Conservation (phyloP, 768 basidiomycete genomes). For the Xerocomellus chrysenteron region DNA sequence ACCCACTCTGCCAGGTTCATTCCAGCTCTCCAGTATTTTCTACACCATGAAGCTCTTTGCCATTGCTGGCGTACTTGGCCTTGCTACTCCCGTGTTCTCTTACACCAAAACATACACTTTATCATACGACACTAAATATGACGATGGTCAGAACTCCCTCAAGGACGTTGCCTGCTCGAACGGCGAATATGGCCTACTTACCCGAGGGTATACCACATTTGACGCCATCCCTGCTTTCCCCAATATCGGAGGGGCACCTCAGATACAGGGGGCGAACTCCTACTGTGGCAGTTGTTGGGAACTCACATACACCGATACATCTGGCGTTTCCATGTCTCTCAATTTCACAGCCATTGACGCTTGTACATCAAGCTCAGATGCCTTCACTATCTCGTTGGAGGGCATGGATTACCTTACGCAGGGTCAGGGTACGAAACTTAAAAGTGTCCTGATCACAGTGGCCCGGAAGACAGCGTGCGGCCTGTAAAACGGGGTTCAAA, state of each 20-base stretch:
- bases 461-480: conserved; percentile 18
- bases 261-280: conserved; percentile 50
- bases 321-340: conserved; percentile 37
- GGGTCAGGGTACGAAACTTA: conserved; percentile 28
- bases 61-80: neutral
- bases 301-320: conserved; percentile 42
- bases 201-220: neutral
- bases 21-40: neutral
- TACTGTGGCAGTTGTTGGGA: conserved; percentile 63
- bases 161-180: conserved; percentile 48
- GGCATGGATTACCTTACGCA: conserved; percentile 38
- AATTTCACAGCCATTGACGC: conserved; percentile 54
- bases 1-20: neutral
- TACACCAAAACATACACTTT: conserved; percentile 20
- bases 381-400: conserved; percentile 37
- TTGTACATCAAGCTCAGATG: conserved; percentile 30
- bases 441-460: conserved; percentile 26
- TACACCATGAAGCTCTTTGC: conserved; percentile 8
- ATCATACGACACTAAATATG: conserved; percentile 52
- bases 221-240: conserved; percentile 17
- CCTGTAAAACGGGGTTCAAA: neutral
- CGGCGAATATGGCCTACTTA: conserved; percentile 37
- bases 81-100: conserved; percentile 10
- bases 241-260: conserved; percentile 54
- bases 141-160: conserved; percentile 41